Percentiles rank a stretch among this genome's conserved stretches.
Evolutionary conservation across 2,329 filamentous ascomycete species (phyloP).

Genomic region (Gremmenia infestans): DNA sequence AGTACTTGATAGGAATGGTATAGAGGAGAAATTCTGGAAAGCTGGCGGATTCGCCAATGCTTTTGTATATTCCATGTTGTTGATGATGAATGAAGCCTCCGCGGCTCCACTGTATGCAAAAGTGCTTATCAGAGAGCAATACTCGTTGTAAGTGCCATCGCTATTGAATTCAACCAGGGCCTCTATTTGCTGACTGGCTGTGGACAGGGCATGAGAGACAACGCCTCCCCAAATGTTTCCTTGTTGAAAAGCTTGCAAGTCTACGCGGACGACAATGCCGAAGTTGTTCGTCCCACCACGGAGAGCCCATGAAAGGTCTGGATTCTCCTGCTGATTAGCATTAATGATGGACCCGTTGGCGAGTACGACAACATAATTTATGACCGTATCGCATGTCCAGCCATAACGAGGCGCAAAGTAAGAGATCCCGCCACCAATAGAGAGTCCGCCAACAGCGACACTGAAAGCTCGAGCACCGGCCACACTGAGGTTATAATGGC

Average conservation of each 20-base stretch:
- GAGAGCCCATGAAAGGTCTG: conserved; percentile 32
- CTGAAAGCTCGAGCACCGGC: conserved; percentile 34
- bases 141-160: background rate
- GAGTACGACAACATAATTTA: conserved; percentile 26
- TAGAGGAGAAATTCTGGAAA: background rate
- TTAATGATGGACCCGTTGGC: conserved; percentile 25
- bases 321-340: conserved; percentile 22
- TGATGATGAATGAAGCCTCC: background rate
- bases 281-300: conserved; percentile 30
- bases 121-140: background rate
- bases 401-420: conserved; percentile 1
- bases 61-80: background rate
- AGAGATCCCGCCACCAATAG: conserved; percentile 21
- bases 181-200: background rate
- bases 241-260: conserved; percentile 34
- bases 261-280: conserved; percentile 35
- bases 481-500: conserved; percentile 30
- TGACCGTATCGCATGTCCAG: background rate
- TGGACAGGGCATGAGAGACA: background rate
- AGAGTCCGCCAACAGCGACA: conserved; percentile 22
- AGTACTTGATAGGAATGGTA: background rate
- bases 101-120: background rate
- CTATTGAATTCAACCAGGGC: background rate
- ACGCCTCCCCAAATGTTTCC: background rate
- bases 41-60: background rate